Evolutionary conservation across 106 monocot genomes (phyloP), one percentile per base, ranked within the genome.

Genomic region (Cymbidium sinense): DNA sequence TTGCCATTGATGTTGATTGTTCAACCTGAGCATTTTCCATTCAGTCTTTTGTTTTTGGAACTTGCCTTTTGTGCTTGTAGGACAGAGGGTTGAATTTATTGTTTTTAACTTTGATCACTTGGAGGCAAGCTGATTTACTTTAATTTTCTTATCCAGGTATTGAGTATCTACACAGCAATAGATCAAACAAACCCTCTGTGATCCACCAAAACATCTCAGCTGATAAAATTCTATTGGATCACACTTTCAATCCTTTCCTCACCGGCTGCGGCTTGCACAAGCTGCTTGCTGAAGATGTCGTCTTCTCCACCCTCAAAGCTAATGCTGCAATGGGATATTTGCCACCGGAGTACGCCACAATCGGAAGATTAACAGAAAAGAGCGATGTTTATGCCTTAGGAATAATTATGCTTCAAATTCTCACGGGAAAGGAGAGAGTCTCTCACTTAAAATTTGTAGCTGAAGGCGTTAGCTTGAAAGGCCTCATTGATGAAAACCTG

Each of bases 371-470:
- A 83, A 89, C 84, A 0, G 89, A 93, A 67, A 93, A 93, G 64
- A 88, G 89, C 21, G 93, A 93, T 55, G 86, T 90, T 34, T 93
- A 90, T 52, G 86, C 93, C 18, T 93, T 95, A 73, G 95, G 89
- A 4, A 83, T 89, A 28, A 80, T 88, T 70, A 6, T 95, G 15
- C 74, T 95, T 74, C 91, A 88, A 71, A 83, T 90, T 64, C 88
- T 92, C 28, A 69, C 85, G 29, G 95, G 92, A 29, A 95, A 92
- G 75, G 43, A 77, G 9, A 79, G 55, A 11, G 82, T 84, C 13
- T 79, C 83, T 7, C 87, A 85, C 52, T 39, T 88, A 43, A 71
- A 76, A 37, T 78, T 84, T 15, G 34, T 50, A 29, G 72, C 71
- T 3, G 87, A 93, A 50, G 81, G 82, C 20, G 80, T 81, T 15